Evolutionary conservation across 140 eudicot genomes (phyloP).

Genomic region (Flaveria floridana): DNA sequence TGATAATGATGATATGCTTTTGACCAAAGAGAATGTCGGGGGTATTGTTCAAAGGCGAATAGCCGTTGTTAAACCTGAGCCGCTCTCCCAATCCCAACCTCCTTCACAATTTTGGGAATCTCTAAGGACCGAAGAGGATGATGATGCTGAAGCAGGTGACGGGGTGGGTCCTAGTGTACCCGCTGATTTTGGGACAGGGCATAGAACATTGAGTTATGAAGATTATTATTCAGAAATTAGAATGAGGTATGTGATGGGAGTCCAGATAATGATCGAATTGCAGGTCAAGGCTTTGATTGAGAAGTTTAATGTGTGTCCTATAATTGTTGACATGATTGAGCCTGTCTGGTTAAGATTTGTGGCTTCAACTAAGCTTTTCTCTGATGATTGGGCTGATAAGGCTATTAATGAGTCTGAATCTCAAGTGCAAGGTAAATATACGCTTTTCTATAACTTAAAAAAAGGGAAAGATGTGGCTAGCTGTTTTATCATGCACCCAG

Average conservation of each 20-base stretch:
- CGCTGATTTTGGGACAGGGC: conserved; percentile 48
- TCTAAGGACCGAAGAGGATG: conserved; percentile 27
- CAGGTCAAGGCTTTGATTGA: conserved; percentile 75
- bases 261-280: conserved; percentile 65
- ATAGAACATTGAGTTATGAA: conserved; percentile 33
- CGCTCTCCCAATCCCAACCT: conserved; percentile 49
- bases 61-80: conserved; percentile 32
- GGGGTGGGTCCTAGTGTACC: conserved; percentile 66
- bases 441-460: background rate
- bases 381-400: conserved; percentile 70
- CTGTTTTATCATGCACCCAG: background rate
- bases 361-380: conserved; percentile 47
- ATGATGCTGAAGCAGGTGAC: conserved; percentile 37
- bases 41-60: conserved; percentile 34
- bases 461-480: background rate
- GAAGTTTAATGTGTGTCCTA: conserved; percentile 52
- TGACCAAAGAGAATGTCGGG: conserved; percentile 23
- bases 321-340: conserved; percentile 52
- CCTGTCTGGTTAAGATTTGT: conserved; percentile 63
- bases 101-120: conserved; percentile 47
- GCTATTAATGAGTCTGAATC: conserved; percentile 60
- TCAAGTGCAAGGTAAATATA: conserved; percentile 51
- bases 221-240: conserved; percentile 58
- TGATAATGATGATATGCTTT: conserved; percentile 48
- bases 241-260: conserved; percentile 66